Base-by-base conservation (phyloP, 164 flowering plant species). In the Santalum album region DNA sequence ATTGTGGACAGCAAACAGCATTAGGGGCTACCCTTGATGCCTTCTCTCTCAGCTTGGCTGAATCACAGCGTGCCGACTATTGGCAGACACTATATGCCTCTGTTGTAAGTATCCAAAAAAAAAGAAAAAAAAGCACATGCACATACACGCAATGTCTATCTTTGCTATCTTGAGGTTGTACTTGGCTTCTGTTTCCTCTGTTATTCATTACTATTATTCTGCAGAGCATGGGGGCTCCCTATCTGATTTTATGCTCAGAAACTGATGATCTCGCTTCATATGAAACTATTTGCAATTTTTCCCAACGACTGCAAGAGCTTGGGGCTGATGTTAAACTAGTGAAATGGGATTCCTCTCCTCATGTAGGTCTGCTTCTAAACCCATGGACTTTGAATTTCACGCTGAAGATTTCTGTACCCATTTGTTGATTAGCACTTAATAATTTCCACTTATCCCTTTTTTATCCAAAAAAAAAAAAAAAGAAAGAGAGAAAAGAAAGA, bases 41-140 rank as follows among this genome's bases (percentile, higher is more conserved):
- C 46, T 74, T 92, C 64, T 89, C 88, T 68, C 76, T 88, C 51
- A 72, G 44, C 68, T 72, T 82, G 65, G 83, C 81, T 67, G 98
- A 89, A 69, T 65, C 82, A 34, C 90, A 88, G 25, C 94, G 98
- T 49, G 96, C 98, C 55, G 98, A 88, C 65, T 92, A 83, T 65
- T 92, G 98, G 98, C 96, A 83, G 72, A 88, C 91, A 58, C 69
- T 92, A 40, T 92, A 89, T 67, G 59, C 96, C 35, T 74, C 96
- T 47, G 75, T 75, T 42, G 98, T 92, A 71, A 80, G 91, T 75
- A 49, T 42, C 4, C 34, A 55, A 14, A 14, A 2, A 21, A 43
- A n/a, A 36, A 36, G 49, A 25, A n/a, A n/a, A n/a, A n/a, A n/a
- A n/a, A n/a, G n/a, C n/a, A n/a, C n/a, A n/a, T n/a, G n/a, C n/a